Conservation (phyloP, 2,329 filamentous ascomycete genomes). For the Claviceps paspali region DNA sequence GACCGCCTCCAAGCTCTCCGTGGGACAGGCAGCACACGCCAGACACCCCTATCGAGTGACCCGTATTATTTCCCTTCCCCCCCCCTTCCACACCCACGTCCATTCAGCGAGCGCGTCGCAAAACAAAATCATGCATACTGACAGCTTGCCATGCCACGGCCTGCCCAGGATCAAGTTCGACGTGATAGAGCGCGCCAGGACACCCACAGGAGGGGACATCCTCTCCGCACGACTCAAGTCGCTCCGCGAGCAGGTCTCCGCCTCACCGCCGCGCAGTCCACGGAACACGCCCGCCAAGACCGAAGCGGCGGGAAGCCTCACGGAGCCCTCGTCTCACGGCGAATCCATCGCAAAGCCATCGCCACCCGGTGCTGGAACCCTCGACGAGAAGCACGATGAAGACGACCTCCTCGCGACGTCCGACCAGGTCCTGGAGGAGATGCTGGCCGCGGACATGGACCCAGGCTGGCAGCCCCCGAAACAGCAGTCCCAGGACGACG, state of each 20-base stretch:
- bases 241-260: constrained; percentile 26
- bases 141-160: background rate
- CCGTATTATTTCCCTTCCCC: background rate
- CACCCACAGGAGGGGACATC: constrained; percentile 32
- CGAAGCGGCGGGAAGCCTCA: background rate
- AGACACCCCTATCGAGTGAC: background rate
- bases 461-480: constrained; percentile 15
- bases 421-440: constrained; percentile 36
- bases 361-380: background rate
- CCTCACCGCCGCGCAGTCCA: constrained; percentile 6
- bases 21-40: constrained; percentile 17
- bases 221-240: constrained; percentile 36
- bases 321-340: background rate
- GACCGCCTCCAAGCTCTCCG: constrained; percentile 38
- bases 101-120: constrained; percentile 9
- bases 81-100: background rate
- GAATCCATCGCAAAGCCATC: background rate
- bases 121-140: background rate
- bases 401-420: constrained; percentile 29
- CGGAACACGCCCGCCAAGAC: background rate
- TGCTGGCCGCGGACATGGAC: constrained; percentile 21
- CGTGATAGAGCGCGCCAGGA: constrained; percentile 26
- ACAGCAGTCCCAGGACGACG: too few species aligned
- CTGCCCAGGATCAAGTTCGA: constrained; percentile 16
- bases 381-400: constrained; percentile 14